Percentiles rank a stretch among this genome's conserved stretches.
Conservation (phyloP, 495 filamentous ascomycete genomes). For the Penicillium antarcticum region DNA sequence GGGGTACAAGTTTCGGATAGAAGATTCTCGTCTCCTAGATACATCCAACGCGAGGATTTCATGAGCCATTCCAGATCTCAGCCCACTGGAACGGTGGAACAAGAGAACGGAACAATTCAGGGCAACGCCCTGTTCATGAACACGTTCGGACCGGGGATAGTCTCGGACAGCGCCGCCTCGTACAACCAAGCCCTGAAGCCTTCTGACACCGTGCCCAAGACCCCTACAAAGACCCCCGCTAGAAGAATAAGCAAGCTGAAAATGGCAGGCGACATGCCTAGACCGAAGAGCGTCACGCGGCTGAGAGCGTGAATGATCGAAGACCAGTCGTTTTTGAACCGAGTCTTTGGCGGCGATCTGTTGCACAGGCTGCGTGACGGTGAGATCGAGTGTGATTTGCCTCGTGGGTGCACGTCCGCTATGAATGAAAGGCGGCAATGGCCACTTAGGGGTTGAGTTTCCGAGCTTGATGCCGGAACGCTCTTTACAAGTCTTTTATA, state of each 20-base stretch:
- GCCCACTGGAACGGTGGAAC: conserved; percentile 6
- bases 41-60: background rate
- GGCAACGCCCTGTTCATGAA: background rate
- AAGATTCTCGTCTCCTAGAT: background rate
- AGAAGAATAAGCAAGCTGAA: conserved; percentile 7
- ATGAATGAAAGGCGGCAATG: conserved; percentile 5
- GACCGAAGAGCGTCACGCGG: conserved; percentile 8
- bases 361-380: conserved; percentile 24
- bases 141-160: conserved; percentile 3
- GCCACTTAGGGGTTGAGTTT: background rate
- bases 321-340: conserved; percentile 9
- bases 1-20: background rate
- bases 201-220: background rate
- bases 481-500: background rate
- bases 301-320: conserved; percentile 2
- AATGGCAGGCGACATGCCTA: background rate
- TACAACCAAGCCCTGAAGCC: conserved; percentile 8
- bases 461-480: background rate
- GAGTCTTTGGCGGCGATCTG: conserved; percentile 5
- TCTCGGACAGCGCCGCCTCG: conserved; percentile 6
- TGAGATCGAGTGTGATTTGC: conserved; percentile 16
- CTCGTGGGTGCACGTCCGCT: conserved; percentile 1
- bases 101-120: background rate
- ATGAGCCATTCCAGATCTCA: conserved; percentile 7
- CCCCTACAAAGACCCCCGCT: background rate